Evolutionary conservation across 75 land plant genomes (phyloP), one percentile per base, ranked within the genome.

Genomic region (Cunninghamia lanceolata): DNA sequence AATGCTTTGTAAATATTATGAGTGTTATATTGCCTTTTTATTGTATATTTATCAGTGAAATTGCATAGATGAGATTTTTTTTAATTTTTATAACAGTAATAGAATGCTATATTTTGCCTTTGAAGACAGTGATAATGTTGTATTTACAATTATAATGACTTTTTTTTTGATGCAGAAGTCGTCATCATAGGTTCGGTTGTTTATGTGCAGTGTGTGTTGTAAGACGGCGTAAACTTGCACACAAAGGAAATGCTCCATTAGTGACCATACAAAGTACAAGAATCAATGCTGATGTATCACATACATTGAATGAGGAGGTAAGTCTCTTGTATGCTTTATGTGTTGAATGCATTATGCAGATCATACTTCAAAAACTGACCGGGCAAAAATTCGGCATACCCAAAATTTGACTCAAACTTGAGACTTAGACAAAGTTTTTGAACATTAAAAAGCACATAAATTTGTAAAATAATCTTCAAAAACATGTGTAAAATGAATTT

Each of bases 161-260:
- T 77, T 15, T 16, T 5, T 16, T 82, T 50, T 47, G 32, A 82
- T 82, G 83, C 83, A 82, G 83, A 50, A 45, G 32, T n/a, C 83
- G 47, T 46, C 50, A 35, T 15, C 83, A 82, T 82, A 82, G 42
- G 35, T 30, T 54, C 21, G 83, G 83, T 9, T 82, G 83, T 82
- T 45, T 82, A 82, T 82, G 83, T 82, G 83, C 83, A n/a, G 83
- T 82, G 9, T 82, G 83, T 50, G 83, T 82, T 50, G 32, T 35
- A 13, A 17, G 25, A 45, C 30, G 83, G 36, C 50, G 54, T 17
- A 82, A 82, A 46, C 83, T 17, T 82, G 83, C 83, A n/a, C 50
- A 35, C 11, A 50, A 45, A 50, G 83, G 30, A 50, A 82, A 45
- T 10, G 11, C 16, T 82, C 54, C 19, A 10, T n/a, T 30, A 25